A percentile compares a stretch with the other conserved stretches of the same genome.
phyloP scores from a whole-genome alignment of 352 stramenopile genomes.

The Salisapilia sapeloensis region DNA sequence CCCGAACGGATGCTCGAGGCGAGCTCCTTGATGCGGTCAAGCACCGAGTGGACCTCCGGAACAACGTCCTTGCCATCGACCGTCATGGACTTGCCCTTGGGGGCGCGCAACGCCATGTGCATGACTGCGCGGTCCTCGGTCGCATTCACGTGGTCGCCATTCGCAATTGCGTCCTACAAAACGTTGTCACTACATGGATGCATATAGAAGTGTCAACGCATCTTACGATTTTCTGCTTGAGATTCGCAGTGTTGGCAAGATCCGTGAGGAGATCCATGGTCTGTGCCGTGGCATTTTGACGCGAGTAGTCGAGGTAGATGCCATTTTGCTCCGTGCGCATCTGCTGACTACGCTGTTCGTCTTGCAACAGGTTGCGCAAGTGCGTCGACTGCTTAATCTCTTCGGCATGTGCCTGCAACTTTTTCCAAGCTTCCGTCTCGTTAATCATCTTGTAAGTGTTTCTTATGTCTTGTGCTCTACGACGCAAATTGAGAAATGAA shows the following conservation, averaged over 20 bases:
- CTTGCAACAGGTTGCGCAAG: constrained; percentile 80
- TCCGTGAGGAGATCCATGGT: constrained; percentile 86
- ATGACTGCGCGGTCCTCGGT: constrained; percentile 93
- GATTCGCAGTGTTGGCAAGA: constrained; percentile 75
- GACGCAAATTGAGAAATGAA: neutral
- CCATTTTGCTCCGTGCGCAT: constrained; percentile 87
- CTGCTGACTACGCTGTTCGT: constrained; percentile 73
- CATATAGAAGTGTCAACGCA: neutral
- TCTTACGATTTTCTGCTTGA: constrained; percentile 60
- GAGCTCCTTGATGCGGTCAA: constrained; percentile 91
- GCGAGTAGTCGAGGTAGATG: constrained; percentile 90
- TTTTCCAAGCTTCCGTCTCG: constrained; percentile 55
- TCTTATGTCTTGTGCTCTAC: neutral
- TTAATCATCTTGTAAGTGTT: constrained; percentile 28
- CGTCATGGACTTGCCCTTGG: constrained; percentile 52
- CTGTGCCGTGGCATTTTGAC: constrained; percentile 83
- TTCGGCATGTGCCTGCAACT: constrained; percentile 47
- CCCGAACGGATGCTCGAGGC: constrained; percentile 82
- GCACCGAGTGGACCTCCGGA: constrained; percentile 89
- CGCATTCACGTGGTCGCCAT: constrained; percentile 89
- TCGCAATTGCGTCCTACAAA: constrained; percentile 71
- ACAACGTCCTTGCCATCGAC: constrained; percentile 94
- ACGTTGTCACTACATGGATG: neutral
- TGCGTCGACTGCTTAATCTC: constrained; percentile 74
- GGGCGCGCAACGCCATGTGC: constrained; percentile 91